Base-by-base conservation (phyloP, 1,139 yeast species). In the Yamadazyma atlantica region DNA sequence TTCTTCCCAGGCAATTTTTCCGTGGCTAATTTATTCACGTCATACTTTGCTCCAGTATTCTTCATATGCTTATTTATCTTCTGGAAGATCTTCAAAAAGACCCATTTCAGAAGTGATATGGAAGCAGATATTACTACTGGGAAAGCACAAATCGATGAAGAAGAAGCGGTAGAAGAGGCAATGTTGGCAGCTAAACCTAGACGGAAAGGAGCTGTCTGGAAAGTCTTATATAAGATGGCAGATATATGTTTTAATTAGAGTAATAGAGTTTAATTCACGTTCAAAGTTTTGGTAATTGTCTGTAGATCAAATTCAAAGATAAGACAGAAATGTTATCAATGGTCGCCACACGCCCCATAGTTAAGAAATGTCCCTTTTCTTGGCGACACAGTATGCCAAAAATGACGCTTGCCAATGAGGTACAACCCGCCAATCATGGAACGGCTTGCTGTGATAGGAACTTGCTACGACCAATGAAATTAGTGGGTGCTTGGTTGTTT, bases 101-200 rank as follows among this genome's bases (percentile, higher is more conserved):
- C 73, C 2, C 58, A 58, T 29, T 46, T 58, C 40, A 63, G 68
- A 53, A 39, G 59, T 4, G 55, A 52, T 25, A 28, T 42, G 32
- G 69, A 64, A 29, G 71, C 70, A 0, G 73, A 68, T 45, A 48
- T 68, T 19, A 57, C 60, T 11, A 59, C 69, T 7, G 73, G 70
- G 4, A 64, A 62, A 42, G 53, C 46, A 3, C 62, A 57, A 36
- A 62, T 67, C 32, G 72, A 67, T 46, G 59, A 50, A 11, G 66
- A 66, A 41, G 69, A 64, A 41, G 59, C 50, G 13, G 35, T 51
- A 9, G 64, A 60, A 30, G 46, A 40, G 16, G 60, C 50, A 23
- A 38, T 42, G 26, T 38, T 44, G 21, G 58, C 52, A 7, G 45
- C 47, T 6, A 34, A 32, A 13, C 58, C 58, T 9, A 45, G 49